These are phyloP conservation scores for Chamaecyparis obtusa DNA, from an alignment of 75 land plant species.

Conservation along the genomic window DNA sequence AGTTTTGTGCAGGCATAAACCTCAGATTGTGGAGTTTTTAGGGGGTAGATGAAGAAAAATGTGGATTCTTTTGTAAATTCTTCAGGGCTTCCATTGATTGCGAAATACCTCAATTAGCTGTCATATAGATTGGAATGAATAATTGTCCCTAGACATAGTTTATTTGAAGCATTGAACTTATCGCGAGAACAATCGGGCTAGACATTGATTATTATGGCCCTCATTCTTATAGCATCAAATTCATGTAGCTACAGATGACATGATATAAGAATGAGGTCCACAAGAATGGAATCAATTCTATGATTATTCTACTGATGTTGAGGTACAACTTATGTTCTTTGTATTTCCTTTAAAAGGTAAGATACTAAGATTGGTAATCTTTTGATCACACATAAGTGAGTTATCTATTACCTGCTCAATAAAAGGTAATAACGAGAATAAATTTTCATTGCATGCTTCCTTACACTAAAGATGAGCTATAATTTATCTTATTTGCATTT, in stretches of 20 bases:
- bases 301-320: background rate
- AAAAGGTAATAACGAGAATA: background rate
- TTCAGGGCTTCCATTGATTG: slow-evolving; percentile 1
- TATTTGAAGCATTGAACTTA: slow-evolving; percentile 13
- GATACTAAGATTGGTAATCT: background rate
- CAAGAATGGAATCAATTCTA: background rate
- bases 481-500: background rate
- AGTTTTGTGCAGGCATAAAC: slow-evolving; percentile 13
- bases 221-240: background rate
- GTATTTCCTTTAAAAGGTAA: background rate
- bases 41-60: slow-evolving; percentile 13
- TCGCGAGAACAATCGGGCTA: no score
- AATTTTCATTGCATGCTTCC: background rate
- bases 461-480: background rate
- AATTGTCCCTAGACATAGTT: slow-evolving; percentile 20
- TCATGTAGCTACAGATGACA: background rate
- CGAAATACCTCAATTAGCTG: slow-evolving; percentile 1
- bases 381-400: no score
- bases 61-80: slow-evolving; percentile 20
- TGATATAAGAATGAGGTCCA: background rate
- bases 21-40: slow-evolving; percentile 12
- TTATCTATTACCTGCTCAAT: background rate
- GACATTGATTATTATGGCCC: no score
- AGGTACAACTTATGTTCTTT: background rate
- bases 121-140: slow-evolving; percentile 17